Evolutionary conservation across 2,329 filamentous ascomycete genomes (phyloP), one percentile per base, ranked within the genome.

Genomic region (Pseudogymnoascus sp.): DNA sequence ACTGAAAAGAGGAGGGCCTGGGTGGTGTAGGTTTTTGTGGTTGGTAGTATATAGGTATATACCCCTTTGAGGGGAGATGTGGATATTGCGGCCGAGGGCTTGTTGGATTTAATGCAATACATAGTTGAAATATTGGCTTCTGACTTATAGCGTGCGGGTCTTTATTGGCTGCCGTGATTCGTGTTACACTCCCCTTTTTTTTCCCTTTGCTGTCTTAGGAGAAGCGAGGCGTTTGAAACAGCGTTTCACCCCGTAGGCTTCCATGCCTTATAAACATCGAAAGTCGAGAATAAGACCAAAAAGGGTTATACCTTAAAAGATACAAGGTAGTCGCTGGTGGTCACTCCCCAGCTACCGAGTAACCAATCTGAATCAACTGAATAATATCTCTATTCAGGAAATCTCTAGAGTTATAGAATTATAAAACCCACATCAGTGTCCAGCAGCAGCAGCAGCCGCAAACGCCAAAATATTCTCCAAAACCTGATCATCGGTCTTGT

Each of bases 401-500:
- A 34, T 57, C n/a, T 57, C 7, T 36, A 19, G 16, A 31, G 2
- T 21, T 34, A 34, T 57, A 19, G 16, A 57, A 57, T 21, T 34
- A 34, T 57, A 19, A 6, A 57, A 57, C 51, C 28, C 28, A 7
- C 11, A 14, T 57, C 28, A 57, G 16, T 57, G n/a, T 34, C 10
- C 28, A 57, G 51, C 51, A 57, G 51, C 51, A 3, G 51, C 51
- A 14, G 51, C 51, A 1, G 51, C 16, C 4, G 65, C 63, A 16
- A 63, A 61, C 48, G n/a, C 63, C 13, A 64, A 45, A 51, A 70
- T 68, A 62, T 71, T 70, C 10, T 63, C 66, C 60, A 77, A 64
- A 8, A 76, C 71, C 25, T 77, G 73, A 41, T 79, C 77, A 63
- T 79, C 77, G 4, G 54, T 65, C 4, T 71, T 71, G 6, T 75